Conservation (phyloP, 345 rosid species). For the Orychophragmus violaceus region DNA sequence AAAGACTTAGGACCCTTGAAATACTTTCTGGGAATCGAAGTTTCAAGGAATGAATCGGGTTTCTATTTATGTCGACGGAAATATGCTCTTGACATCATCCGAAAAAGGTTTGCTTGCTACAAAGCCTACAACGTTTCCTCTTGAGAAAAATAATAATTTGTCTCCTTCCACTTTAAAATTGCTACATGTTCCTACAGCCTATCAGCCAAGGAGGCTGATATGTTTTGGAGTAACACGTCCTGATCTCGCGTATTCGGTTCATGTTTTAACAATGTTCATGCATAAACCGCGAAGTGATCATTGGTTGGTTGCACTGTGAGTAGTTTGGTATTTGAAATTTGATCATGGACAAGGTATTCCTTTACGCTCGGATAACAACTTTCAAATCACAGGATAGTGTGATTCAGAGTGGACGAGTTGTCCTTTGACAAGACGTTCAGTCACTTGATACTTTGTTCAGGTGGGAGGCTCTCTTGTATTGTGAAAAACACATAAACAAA, state of each 20-base stretch:
- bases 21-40: background rate
- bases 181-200: background rate
- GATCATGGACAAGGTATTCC: background rate
- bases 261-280: background rate
- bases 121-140: background rate
- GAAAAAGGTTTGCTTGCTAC: background rate
- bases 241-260: background rate
- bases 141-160: too few species aligned
- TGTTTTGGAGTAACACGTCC: background rate
- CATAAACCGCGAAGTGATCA: background rate
- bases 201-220: background rate
- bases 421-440: background rate
- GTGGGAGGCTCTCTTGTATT: background rate
- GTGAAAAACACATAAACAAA: background rate
- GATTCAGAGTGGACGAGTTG: background rate
- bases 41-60: background rate
- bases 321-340: background rate
- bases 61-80: background rate
- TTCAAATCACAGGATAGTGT: background rate
- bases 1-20: background rate
- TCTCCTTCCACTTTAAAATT: background rate
- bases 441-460: background rate
- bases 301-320: background rate
- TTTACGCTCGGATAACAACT: background rate
- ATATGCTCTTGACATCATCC: background rate